These are phyloP conservation scores for Jaapia argillacea DNA, from an alignment of 768 basidiomycete genomes.

Conservation along the genomic window DNA sequence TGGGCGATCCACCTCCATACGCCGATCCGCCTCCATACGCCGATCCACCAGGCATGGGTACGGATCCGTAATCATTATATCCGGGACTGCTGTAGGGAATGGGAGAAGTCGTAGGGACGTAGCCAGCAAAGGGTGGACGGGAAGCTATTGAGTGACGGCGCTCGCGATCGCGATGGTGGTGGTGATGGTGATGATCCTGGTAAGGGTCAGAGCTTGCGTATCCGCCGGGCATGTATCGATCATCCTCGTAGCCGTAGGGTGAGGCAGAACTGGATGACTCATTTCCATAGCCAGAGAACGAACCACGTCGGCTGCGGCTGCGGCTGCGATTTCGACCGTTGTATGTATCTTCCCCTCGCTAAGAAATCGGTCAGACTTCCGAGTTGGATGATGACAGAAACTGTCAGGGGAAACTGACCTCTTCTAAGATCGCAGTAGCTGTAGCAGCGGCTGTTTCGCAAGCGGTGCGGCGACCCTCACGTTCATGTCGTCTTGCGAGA, in stretches of 20 bases:
- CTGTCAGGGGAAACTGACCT: constrained; percentile 23
- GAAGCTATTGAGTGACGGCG: background rate
- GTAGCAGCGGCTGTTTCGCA: constrained; percentile 63
- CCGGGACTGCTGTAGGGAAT: background rate
- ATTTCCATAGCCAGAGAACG: too few species aligned
- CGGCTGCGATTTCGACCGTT: too few species aligned
- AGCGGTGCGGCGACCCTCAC: constrained; percentile 37
- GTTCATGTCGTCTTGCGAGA: constrained; percentile 26
- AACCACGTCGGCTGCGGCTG: background rate
- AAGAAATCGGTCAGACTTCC: too few species aligned
- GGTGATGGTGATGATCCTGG: background rate
- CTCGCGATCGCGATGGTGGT: background rate
- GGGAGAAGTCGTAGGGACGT: background rate
- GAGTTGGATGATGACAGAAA: background rate
- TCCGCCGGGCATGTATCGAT: background rate
- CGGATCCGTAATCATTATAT: background rate
- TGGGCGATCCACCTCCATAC: background rate
- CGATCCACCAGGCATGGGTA: background rate
- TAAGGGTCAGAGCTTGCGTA: background rate
- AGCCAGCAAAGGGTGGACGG: background rate
- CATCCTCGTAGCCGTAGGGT: background rate
- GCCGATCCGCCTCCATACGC: background rate
- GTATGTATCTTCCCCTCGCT: too few species aligned
- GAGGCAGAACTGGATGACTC: background rate
- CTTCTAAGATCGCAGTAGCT: constrained; percentile 47